A percentile compares a stretch with the other conserved stretches of the same genome.
Evolutionary conservation across 1,284 basidiomycete genomes (phyloP).

Genomic region (Jaminaea rosea): DNA sequence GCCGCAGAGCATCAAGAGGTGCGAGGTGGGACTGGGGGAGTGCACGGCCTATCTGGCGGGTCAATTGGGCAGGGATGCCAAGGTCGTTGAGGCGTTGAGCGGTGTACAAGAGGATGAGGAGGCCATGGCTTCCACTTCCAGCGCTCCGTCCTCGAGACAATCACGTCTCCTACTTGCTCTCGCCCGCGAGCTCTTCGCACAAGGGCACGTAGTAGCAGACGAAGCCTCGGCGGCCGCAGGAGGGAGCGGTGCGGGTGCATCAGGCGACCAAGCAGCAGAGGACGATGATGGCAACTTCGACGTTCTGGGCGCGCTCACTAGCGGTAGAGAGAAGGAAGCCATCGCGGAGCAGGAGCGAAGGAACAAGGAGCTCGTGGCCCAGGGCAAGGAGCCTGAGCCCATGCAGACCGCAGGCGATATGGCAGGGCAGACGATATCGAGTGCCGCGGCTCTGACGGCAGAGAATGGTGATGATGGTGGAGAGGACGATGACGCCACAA

Average conservation of each 20-base stretch:
- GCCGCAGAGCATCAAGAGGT: constrained; percentile 22
- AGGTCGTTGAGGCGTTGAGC: constrained; percentile 27
- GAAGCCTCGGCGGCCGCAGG: constrained; percentile 16
- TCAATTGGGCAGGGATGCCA: constrained; percentile 33
- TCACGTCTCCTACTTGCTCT: constrained; percentile 15
- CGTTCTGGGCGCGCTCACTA: constrained; percentile 52
- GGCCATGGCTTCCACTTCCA: background rate
- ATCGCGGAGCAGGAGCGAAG: constrained; percentile 51
- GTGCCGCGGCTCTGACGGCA: background rate
- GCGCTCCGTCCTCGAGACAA: background rate
- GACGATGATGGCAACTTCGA: constrained; percentile 70
- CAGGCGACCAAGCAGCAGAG: constrained; percentile 51
- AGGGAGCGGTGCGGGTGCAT: constrained; percentile 4
- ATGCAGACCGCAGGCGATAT: background rate
- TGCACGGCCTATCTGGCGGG: constrained; percentile 40
- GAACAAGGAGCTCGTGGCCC: constrained; percentile 69
- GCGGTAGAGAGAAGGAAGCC: constrained; percentile 14
- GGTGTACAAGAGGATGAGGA: constrained; percentile 9
- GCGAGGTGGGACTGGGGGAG: constrained; percentile 30
- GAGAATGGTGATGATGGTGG: constrained; percentile 1
- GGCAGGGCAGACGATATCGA: background rate
- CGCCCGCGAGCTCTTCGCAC: constrained; percentile 27
- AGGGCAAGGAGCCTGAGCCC: constrained; percentile 32
- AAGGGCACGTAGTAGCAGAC: constrained; percentile 25
- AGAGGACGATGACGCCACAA: background rate